Base-by-base conservation (phyloP, 768 basidiomycete genomes). In the Termitomyces titanicus region DNA sequence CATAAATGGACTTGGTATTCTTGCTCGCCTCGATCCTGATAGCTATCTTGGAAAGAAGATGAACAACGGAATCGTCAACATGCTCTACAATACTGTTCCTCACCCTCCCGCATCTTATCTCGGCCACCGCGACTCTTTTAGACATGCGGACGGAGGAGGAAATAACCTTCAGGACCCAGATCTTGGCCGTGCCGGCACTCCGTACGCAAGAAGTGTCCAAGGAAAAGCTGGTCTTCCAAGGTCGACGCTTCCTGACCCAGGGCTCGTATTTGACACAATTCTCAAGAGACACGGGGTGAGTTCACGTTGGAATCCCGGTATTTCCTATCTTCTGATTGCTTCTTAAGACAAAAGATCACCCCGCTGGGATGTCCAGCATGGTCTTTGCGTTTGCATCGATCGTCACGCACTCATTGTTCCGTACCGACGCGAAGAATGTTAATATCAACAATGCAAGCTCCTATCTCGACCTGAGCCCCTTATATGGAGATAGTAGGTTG, bases 351-450 rank as follows among this genome's bases (percentile, higher is more conserved):
- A 34, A 49, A 47, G 47, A 72, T 18, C 83, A 84, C 63, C 73
- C 78, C 1, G 78, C 76, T 5, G 87, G 86, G 20, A 75, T 83
- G 55, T 86, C 83, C 17, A 79, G 76, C 62, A 61, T 85, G 43
- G 79, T 83, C 62, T 88, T 87, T 61, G 82, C 86, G 2, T 86
- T 85, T 57, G 87, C 85, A 3, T 72, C 83, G 33, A 54, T 60
- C 24, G 46, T 60, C 15, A 60, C 56, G 9, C 86, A 87, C 67
- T 77, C 74, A 5, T 67, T 84, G 9, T 86, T 84, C 73, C 67
- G 76, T 35, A 82, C 82, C 1, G 70, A 77, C 57, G 64, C 63
- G 15, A 54, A 62, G 3, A 73, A 81, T 58, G 70, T 68, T 61
- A 71, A 68, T 37, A 71, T 76, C 63, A 85, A 85, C 70, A 68